Evolutionary conservation across 305 asterid genomes (phyloP).

Genomic region (Fraxinus nigra): DNA sequence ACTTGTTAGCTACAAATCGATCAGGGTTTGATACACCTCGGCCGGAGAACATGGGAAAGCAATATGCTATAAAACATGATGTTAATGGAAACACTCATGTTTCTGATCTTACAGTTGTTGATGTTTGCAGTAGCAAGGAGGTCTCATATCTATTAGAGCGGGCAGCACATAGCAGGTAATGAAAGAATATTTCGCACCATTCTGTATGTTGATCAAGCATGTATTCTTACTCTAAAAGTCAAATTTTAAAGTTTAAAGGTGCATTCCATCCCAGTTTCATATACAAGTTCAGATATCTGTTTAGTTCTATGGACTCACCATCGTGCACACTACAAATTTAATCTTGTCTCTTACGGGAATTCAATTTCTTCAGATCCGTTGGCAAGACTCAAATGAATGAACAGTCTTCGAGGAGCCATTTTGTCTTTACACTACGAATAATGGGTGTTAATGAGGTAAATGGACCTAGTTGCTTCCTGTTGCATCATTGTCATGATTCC

Average conservation of each 20-base stretch:
- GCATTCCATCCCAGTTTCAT: not conserved
- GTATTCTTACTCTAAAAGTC: not conserved
- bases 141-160: conserved; percentile 84
- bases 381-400: conserved; percentile 97
- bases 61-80: conserved; percentile 83
- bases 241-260: not conserved
- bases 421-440: conserved; percentile 83
- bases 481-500: not conserved
- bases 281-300: not conserved
- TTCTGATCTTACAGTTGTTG: conserved; percentile 72
- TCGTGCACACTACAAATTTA: not conserved
- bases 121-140: conserved; percentile 82
- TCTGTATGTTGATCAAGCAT: not conserved
- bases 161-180: conserved; percentile 95
- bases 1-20: conserved; percentile 62
- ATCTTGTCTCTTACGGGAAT: not conserved
- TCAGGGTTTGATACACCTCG: conserved; percentile 56
- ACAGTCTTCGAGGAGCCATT: conserved; percentile 95
- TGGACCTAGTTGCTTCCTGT: not conserved
- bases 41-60: conserved; percentile 61
- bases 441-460: conserved; percentile 80
- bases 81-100: conserved; percentile 75
- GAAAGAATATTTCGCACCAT: not conserved
- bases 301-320: not conserved
- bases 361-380: conserved; percentile 54